Evolutionary conservation across 1,284 basidiomycete species (phyloP).

Genomic region (Trichosporon ovoides): DNA sequence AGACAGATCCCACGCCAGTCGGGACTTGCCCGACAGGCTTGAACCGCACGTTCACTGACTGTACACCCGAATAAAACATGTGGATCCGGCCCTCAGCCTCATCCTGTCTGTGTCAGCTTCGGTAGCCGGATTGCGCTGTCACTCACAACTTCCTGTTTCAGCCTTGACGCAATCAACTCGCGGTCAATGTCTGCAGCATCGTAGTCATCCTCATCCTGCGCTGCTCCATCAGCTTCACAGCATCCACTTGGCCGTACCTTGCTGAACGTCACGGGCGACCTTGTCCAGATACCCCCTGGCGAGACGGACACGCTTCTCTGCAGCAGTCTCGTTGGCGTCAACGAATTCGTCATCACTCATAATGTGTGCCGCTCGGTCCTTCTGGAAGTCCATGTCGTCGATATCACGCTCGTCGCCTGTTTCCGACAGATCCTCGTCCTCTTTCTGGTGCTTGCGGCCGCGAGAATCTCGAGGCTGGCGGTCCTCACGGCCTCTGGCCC

Average conservation of each 20-base stretch:
- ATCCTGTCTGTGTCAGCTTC: slow-evolving; percentile 26
- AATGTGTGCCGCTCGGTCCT: slow-evolving; percentile 51
- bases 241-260: slow-evolving; percentile 53
- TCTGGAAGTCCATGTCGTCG: slow-evolving; percentile 68
- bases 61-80: slow-evolving; percentile 49
- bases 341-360: slow-evolving; percentile 65
- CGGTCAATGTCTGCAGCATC: slow-evolving; percentile 91
- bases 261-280: slow-evolving; percentile 63
- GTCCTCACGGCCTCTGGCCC: slow-evolving; percentile 7
- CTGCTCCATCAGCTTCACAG: slow-evolving; percentile 13
- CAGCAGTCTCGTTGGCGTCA: slow-evolving; percentile 77
- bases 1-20: slow-evolving; percentile 10
- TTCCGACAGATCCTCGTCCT: slow-evolving; percentile 65
- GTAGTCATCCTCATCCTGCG: slow-evolving; percentile 63
- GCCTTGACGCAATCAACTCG: slow-evolving; percentile 79
- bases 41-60: slow-evolving; percentile 1
- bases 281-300: slow-evolving; percentile 86
- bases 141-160: slow-evolving; percentile 76
- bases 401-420: slow-evolving; percentile 56
- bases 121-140: not conserved
- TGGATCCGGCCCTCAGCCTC: slow-evolving; percentile 47
- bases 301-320: slow-evolving; percentile 83
- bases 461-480: not conserved
- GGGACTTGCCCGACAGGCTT: slow-evolving; percentile 13
- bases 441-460: slow-evolving; percentile 2